A percentile compares a stretch with the other conserved stretches of the same genome.
phyloP scores from a whole-genome alignment of 768 basidiomycete species.

The Termitomyces sp. region DNA sequence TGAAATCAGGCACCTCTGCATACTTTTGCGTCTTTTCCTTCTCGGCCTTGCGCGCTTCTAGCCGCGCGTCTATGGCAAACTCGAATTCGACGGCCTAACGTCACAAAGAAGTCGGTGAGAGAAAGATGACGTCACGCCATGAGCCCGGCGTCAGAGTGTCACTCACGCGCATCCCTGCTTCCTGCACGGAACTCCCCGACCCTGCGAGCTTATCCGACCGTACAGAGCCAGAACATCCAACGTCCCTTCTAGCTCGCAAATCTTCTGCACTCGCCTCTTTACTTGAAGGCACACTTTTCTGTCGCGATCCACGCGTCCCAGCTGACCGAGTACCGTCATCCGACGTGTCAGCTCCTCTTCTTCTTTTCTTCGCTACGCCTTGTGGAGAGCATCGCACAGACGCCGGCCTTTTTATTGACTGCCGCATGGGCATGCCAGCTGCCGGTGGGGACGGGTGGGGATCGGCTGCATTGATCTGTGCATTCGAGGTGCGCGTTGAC shows the following conservation, averaged over 20 bases:
- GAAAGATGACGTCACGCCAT: conserved; percentile 8
- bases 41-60: conserved; percentile 42
- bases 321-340: background rate
- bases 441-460: conserved; percentile 10
- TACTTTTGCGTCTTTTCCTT: conserved; percentile 17
- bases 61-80: conserved; percentile 47
- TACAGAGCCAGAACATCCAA: conserved; percentile 8
- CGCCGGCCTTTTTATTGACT: conserved; percentile 46
- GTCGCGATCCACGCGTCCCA: background rate
- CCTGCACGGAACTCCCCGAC: conserved; percentile 10
- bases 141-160: background rate
- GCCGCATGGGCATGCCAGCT: conserved; percentile 36
- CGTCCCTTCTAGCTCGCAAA: background rate
- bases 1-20: conserved; percentile 45
- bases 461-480: conserved; percentile 36
- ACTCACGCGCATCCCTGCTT: conserved; percentile 14
- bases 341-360: background rate
- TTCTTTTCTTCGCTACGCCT: conserved; percentile 15
- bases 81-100: conserved; percentile 44
- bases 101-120: background rate
- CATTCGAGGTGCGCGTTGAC: conserved; percentile 1
- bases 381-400: conserved; percentile 14
- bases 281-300: conserved; percentile 3
- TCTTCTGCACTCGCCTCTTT: conserved; percentile 1
- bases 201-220: conserved; percentile 4